These are phyloP conservation scores for Hortiboletus campestris DNA, from an alignment of 768 basidiomycete genomes.

Conservation along the genomic window DNA sequence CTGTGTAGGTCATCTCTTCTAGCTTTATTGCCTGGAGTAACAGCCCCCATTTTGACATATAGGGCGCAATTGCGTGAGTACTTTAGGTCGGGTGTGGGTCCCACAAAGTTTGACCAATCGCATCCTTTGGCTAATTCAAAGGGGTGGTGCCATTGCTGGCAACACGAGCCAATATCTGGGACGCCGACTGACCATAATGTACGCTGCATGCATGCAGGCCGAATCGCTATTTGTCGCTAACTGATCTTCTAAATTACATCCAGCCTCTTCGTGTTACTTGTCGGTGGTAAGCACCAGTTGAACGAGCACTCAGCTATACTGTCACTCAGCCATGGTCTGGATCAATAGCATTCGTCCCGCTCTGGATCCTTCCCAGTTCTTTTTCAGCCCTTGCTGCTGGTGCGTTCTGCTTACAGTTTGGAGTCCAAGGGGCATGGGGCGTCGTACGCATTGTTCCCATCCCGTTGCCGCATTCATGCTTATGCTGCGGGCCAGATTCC, in stretches of 20 bases:
- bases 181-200: conserved; percentile 76
- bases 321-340: background rate
- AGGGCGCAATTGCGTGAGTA: conserved; percentile 47
- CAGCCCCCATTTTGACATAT: background rate
- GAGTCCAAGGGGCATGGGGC: conserved; percentile 91
- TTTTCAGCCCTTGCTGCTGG: conserved; percentile 75
- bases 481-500: conserved; percentile 44
- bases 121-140: conserved; percentile 14
- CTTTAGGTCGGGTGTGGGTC: conserved; percentile 5
- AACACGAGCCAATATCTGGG: conserved; percentile 74
- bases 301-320: background rate
- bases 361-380: conserved; percentile 78
- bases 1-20: conserved; percentile 40
- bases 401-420: conserved; percentile 84
- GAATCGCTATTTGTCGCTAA: background rate
- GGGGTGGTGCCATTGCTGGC: conserved; percentile 73
- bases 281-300: conserved; percentile 20
- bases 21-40: background rate
- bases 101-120: background rate
- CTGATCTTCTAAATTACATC: background rate
- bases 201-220: background rate
- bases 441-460: conserved; percentile 48
- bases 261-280: conserved; percentile 26
- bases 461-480: background rate
- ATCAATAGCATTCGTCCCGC: conserved; percentile 54